These are phyloP conservation scores for Yamadazyma diospyri DNA, from an alignment of 1,139 yeast species.

Conservation along the genomic window DNA sequence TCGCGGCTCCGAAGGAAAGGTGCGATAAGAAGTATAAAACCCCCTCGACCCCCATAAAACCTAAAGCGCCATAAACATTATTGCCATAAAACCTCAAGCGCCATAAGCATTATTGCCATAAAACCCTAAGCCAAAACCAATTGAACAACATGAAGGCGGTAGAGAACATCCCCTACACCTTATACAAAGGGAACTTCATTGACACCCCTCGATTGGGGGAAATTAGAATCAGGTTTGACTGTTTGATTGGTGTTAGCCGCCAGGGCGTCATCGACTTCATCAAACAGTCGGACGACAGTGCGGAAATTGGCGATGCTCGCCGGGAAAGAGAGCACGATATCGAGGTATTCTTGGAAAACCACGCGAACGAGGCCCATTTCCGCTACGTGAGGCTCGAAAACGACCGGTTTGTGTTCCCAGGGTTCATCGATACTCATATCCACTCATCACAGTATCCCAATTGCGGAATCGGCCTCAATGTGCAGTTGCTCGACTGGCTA, in stretches of 20 bases:
- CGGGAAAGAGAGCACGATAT: constrained; percentile 3
- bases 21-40: too few relatives aligned
- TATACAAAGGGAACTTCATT: constrained; percentile 37
- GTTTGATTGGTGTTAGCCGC: constrained; percentile 32
- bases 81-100: too few relatives aligned
- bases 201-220: constrained; percentile 32
- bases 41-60: too few relatives aligned
- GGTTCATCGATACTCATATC: constrained; percentile 91
- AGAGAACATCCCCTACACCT: constrained; percentile 21
- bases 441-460: constrained; percentile 98
- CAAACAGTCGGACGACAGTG: constrained; percentile 8
- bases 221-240: constrained; percentile 25
- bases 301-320: background rate
- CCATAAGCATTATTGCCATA: too few relatives aligned
- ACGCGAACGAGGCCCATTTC: constrained; percentile 14
- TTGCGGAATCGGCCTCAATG: constrained; percentile 81
- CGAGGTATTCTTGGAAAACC: constrained; percentile 11
- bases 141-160: constrained; percentile 11
- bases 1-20: too few relatives aligned
- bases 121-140: too few relatives aligned
- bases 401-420: constrained; percentile 72
- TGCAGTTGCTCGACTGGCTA: constrained; percentile 87
- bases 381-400: constrained; percentile 29
- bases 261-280: constrained; percentile 33
- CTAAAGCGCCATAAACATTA: too few relatives aligned